phyloP scores from a whole-genome alignment of 306 rosid genomes.

The Cotoneaster glaucophyllus region DNA sequence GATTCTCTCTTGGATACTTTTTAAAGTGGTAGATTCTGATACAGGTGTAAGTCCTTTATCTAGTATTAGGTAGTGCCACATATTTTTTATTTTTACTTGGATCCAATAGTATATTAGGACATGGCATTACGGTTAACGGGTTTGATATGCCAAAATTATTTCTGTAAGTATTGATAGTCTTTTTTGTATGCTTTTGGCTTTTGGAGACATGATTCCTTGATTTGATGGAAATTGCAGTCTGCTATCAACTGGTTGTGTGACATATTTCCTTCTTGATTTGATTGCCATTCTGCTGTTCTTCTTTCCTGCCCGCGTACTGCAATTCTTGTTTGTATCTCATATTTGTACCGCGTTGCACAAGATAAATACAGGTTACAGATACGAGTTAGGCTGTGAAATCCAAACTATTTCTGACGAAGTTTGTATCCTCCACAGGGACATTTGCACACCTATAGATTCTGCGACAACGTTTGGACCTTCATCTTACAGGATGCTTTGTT shows the following conservation, averaged over 20 bases:
- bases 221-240: not conserved
- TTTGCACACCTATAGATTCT: constrained; percentile 92
- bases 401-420: not conserved
- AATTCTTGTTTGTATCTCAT: not conserved
- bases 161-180: not conserved
- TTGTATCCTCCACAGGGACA: constrained; percentile 61
- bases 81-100: no score
- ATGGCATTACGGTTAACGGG: no score
- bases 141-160: no score
- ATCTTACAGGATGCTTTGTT: constrained; percentile 64
- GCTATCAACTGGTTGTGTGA: not conserved
- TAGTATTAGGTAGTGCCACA: no score
- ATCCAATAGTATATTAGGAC: no score
- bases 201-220: not conserved
- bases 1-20: no score
- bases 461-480: constrained; percentile 97
- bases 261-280: not conserved
- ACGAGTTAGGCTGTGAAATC: not conserved
- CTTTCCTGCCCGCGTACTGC: not conserved
- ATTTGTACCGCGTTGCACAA: not conserved
- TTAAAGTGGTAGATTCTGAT: no score
- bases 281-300: not conserved
- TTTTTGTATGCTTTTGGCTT: not conserved
- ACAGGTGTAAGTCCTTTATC: no score
- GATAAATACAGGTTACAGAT: no score